phyloP scores from a whole-genome alignment of 306 rosid species.

The Fragaria nilgerrensis region DNA sequence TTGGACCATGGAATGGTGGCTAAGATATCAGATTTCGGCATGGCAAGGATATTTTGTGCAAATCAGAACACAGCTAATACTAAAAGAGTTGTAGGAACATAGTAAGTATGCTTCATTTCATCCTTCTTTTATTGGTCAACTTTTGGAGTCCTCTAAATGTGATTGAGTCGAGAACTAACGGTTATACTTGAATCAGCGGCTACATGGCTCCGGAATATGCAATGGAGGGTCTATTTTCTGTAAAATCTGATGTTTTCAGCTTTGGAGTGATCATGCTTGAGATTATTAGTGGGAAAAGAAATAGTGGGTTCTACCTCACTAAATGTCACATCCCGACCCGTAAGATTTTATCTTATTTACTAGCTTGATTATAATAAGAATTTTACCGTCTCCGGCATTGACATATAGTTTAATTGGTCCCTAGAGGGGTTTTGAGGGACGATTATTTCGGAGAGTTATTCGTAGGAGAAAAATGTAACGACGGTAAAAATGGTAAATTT shows the following conservation, averaged over 20 bases:
- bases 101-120: conserved; percentile 23
- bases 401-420: too few relatives aligned
- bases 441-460: too few relatives aligned
- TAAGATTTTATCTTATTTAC: too few relatives aligned
- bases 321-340: too few relatives aligned
- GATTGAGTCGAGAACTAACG: background rate
- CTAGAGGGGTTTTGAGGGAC: too few relatives aligned
- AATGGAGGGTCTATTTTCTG: conserved; percentile 33
- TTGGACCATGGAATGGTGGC: conserved; percentile 41
- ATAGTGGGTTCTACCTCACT: conserved; percentile 32
- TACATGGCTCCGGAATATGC: conserved; percentile 54
- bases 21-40: conserved; percentile 56
- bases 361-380: too few relatives aligned
- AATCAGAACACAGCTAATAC: conserved; percentile 44
- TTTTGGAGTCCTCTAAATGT: background rate
- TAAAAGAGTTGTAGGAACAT: conserved; percentile 53
- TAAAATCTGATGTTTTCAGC: conserved; percentile 47
- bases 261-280: conserved; percentile 48
- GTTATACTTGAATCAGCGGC: conserved; percentile 28
- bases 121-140: background rate
- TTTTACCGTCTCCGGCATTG: too few relatives aligned
- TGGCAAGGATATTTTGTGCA: conserved; percentile 48
- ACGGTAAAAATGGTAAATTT: too few relatives aligned
- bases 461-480: too few relatives aligned
- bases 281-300: conserved; percentile 35